Base-by-base conservation (phyloP, 352 stramenopile genomes). In the Phytophthora tentaculata region DNA sequence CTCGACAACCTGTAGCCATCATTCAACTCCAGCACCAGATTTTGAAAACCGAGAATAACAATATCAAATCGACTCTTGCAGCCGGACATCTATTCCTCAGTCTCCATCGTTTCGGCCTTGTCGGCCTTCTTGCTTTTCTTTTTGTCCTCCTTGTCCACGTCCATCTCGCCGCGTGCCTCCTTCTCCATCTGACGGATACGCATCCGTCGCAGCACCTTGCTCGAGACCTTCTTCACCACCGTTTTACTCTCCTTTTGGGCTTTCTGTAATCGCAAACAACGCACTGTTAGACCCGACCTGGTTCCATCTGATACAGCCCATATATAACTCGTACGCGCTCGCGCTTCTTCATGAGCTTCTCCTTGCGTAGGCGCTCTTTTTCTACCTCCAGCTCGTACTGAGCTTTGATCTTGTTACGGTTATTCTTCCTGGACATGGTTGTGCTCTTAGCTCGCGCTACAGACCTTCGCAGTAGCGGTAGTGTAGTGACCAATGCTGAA, bases 371-470 rank as follows among this genome's bases (percentile, higher is more conserved):
- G 51, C 84, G 83, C 69, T 90, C 83, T 64, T 82, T 84, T 69
- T 89, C 83, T 57, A 90, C 83, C 71, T 92, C 84, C 44, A 90
- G 71, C 64, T 92, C 84, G 70, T 90, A 88, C 81, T 92, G 84
- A 12, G 84, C 83, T 72, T 92, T 91, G 57, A 91, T 89, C 58
- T 89, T 88, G 70, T 71, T 84, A 58, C 83, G 83, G 69, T 89
- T 92, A 69, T 91, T 91, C 81, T 92, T 92, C 67, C 81, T 81
- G 47, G 84, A 92, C 84, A 92, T 92, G 48, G 28, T 59, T 56
- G 17, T 2, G 14, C 35, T 43, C 35, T 43, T 43, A 3, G 14
- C 35, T 43, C 35, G 14, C 35, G 2, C 35, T 43, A 43, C 14
- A 43, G 14, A 43, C 35, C 13, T 17, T n/a, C 12, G 2, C 35